Base-by-base conservation (phyloP, 345 rosid species). In the Physaria fendleri region DNA sequence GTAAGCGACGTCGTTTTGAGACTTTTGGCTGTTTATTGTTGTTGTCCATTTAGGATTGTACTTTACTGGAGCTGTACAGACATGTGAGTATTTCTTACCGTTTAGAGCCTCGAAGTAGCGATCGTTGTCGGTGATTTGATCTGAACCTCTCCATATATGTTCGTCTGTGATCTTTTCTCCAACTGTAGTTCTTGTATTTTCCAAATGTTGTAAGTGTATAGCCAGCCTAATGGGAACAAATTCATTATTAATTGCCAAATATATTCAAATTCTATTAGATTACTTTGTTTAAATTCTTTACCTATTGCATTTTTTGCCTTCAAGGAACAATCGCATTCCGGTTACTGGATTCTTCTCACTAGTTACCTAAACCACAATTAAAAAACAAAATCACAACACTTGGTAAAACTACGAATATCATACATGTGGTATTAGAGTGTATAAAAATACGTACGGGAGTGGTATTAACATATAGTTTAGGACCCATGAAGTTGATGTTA, bases 291-390 rank as follows among this genome's bases (percentile, higher is more conserved):
- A 7, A 48, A 15, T 40, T 6, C 5, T 21, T 32, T 81, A 89
- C 94, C 95, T 82, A 66, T 89, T 85, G 83, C 85, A 77, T 76
- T 89, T 89, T 84, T 73, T 89, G 72, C 99, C 97, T 64, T 93
- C 99, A 0, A 93, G 91, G 44, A 73, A 93, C 29, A 93, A 58
- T 28, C 99, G 81, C 73, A 93, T 70, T 46, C 99, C 99, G 0
- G 92, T 89, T 27, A 89, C 82, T 2, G 97, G 90, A 9, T 54
- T 78, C 43, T 59, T 77, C 50, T 78, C 86, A 22, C 64, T 69
- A 7, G 58, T 68, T 51, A 93, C 95, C 99, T 92, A 74, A 45
- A 5, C 44, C 28, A n/a, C n/a, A n/a, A n/a, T n/a, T n/a, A 6
- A 12, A 15, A 4, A 2, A 3, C 4, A 8, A 40, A 0, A 34